Evolutionary conservation across 2,329 filamentous ascomycete species (phyloP).

Genomic region (Sporothrix protearum): DNA sequence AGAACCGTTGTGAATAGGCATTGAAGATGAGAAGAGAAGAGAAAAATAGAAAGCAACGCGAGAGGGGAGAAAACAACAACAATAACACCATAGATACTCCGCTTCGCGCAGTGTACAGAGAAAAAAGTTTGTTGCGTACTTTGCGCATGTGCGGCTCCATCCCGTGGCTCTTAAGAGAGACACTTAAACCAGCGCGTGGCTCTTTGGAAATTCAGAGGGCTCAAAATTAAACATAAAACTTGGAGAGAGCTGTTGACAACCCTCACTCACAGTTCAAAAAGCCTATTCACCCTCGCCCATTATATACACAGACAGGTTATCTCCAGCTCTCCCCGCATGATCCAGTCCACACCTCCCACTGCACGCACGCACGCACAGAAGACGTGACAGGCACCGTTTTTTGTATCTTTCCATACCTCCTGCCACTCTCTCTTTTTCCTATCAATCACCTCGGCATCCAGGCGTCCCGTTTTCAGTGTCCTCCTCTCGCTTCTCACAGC

Average conservation of each 20-base stretch:
- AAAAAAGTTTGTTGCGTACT: background rate
- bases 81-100: background rate
- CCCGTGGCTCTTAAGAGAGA: background rate
- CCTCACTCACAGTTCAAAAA: background rate
- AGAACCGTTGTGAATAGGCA: too few relatives aligned
- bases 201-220: background rate
- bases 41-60: background rate
- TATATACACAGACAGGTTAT: background rate
- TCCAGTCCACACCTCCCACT: background rate
- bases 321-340: background rate
- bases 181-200: background rate
- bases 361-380: constrained; percentile 14
- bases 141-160: background rate
- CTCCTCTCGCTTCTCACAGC: background rate
- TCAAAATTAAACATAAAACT: too few relatives aligned
- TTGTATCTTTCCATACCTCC: background rate
- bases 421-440: background rate
- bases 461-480: background rate
- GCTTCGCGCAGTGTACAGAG: background rate
- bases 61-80: background rate
- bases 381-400: constrained; percentile 2
- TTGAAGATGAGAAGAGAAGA: background rate
- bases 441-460: constrained; percentile 6
- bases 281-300: background rate
- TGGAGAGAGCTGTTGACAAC: background rate